phyloP scores from a whole-genome alignment of 2,329 filamentous ascomycete species.

The Alternaria panax region DNA sequence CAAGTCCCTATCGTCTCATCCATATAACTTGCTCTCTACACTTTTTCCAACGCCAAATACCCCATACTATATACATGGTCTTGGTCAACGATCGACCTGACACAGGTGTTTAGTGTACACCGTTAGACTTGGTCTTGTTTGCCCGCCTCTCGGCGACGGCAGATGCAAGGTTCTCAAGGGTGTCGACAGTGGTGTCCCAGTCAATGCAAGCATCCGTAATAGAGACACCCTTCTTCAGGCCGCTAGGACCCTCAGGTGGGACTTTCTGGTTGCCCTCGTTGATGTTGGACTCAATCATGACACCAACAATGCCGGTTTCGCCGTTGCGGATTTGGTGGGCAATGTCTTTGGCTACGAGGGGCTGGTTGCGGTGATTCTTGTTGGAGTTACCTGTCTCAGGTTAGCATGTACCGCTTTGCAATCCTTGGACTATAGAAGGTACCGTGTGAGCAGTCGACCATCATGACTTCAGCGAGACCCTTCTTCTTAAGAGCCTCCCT shows the following conservation, averaged over 20 bases:
- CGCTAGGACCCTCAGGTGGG: conserved; percentile 78
- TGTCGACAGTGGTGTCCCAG: conserved; percentile 84
- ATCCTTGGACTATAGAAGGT: conserved; percentile 37
- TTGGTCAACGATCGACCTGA: not conserved
- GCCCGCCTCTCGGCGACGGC: conserved; percentile 79
- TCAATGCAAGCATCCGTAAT: conserved; percentile 97
- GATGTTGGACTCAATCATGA: conserved; percentile 99
- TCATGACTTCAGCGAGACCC: conserved; percentile 85
- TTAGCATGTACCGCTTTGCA: not conserved
- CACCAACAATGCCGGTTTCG: conserved; percentile 87
- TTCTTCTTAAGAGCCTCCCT: conserved; percentile 83
- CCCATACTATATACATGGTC: conserved; percentile 18
- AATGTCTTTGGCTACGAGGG: conserved; percentile 83
- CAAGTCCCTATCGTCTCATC: not conserved
- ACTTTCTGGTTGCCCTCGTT: conserved; percentile 83
- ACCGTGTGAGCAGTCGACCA: conserved; percentile 99
- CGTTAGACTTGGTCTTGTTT: conserved; percentile 39
- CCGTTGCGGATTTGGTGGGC: conserved; percentile 86
- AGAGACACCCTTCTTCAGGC: conserved; percentile 85
- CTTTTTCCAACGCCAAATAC: conserved; percentile 3
- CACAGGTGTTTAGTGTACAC: conserved; percentile 7
- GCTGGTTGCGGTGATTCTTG: conserved; percentile 98
- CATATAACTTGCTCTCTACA: not conserved
- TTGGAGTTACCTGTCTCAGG: conserved; percentile 80
- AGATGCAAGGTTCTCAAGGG: conserved; percentile 85